These are phyloP conservation scores for Ceratobasidium sp. DNA, from an alignment of 1,284 basidiomycete species.

Conservation along the genomic window DNA sequence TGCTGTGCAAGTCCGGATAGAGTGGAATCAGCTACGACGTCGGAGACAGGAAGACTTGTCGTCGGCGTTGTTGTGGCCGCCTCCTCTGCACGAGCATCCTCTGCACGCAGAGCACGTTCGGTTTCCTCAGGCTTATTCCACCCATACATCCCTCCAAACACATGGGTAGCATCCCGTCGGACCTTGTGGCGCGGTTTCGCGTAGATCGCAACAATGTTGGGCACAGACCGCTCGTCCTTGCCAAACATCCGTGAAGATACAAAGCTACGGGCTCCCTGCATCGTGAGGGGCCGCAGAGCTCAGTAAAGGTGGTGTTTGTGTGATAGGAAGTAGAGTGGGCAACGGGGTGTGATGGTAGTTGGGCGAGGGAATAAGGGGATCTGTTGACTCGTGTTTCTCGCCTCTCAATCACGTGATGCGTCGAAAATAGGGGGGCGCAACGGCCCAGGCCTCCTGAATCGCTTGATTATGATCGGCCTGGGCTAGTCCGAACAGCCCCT, in stretches of 20 bases:
- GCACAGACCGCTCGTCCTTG: constrained; percentile 13
- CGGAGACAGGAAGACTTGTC: background rate
- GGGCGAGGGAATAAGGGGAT: background rate
- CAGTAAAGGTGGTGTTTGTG: background rate
- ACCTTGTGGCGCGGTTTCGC: constrained; percentile 22
- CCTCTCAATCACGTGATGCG: constrained; percentile 4
- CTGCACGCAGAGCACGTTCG: background rate
- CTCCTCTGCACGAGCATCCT: constrained; percentile 16
- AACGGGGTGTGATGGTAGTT: constrained; percentile 4
- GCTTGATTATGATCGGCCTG: background rate
- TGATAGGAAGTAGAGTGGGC: background rate
- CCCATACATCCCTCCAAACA: constrained; percentile 22
- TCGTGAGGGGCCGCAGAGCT: background rate
- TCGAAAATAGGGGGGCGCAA: constrained; percentile 13
- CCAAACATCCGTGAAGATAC: constrained; percentile 28
- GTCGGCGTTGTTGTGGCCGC: background rate
- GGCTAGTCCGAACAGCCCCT: background rate
- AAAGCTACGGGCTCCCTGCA: constrained; percentile 22
- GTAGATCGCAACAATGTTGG: constrained; percentile 30
- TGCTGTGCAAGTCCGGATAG: constrained; percentile 1
- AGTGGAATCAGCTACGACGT: background rate
- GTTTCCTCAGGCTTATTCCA: constrained; percentile 17
- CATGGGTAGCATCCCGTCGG: constrained; percentile 27
- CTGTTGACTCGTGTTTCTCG: constrained; percentile 31
- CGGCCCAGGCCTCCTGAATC: background rate